phyloP scores from a whole-genome alignment of 805 yeast genomes.

The Metschnikowia lunata region DNA sequence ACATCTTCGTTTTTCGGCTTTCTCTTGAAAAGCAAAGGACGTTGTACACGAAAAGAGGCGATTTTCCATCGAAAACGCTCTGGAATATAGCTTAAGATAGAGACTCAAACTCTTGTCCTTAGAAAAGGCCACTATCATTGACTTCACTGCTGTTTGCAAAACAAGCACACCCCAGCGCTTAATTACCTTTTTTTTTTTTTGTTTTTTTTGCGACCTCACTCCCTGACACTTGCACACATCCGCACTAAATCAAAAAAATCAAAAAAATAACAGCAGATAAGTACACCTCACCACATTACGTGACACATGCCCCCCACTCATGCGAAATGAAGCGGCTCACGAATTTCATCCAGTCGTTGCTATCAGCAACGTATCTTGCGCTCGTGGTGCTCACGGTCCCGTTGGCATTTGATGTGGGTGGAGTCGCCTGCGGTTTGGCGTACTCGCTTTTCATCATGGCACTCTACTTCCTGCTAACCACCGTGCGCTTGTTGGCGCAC shows the following conservation, averaged over 20 bases:
- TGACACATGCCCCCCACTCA: background rate
- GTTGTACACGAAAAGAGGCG: no score
- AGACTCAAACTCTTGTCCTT: no score
- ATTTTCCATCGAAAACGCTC: no score
- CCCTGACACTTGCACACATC: background rate
- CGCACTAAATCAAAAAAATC: background rate
- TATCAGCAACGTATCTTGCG: conserved; percentile 44
- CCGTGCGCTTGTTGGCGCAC: conserved; percentile 56
- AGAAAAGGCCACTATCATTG: no score
- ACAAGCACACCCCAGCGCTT: no score
- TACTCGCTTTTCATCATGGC: conserved; percentile 60
- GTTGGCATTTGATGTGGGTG: conserved; percentile 90
- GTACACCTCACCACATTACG: background rate
- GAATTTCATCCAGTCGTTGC: conserved; percentile 12
- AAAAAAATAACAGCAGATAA: no score
- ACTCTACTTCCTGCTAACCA: conserved; percentile 68
- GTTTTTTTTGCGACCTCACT: background rate
- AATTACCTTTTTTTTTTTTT: no score
- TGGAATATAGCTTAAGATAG: no score
- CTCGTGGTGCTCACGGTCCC: conserved; percentile 82
- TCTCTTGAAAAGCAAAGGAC: no score
- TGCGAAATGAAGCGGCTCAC: conserved; percentile 13
- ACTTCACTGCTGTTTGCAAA: no score
- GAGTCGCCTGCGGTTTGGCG: conserved; percentile 82
- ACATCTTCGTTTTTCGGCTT: no score